phyloP scores from a whole-genome alignment of 169 alveolate species.

The Plasmodium vivax region DNA sequence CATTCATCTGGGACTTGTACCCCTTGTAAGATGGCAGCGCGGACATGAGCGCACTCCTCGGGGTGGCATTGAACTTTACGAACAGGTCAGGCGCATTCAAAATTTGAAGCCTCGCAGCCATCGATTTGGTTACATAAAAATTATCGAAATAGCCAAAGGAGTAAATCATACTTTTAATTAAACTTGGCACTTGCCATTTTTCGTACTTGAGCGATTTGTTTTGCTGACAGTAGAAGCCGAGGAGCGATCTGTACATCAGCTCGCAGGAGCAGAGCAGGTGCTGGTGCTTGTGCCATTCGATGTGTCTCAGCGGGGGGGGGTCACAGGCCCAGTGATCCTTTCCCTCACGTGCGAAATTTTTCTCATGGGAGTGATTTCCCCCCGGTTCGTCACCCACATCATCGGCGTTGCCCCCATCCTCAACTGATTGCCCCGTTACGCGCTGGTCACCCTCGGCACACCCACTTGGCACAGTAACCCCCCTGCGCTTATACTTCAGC shows the following conservation, averaged over 20 bases:
- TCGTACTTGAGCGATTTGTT: constrained; percentile 43
- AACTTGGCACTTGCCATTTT: constrained; percentile 75
- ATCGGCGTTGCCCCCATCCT: not conserved
- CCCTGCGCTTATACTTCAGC: constrained; percentile 30
- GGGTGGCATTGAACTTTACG: constrained; percentile 57
- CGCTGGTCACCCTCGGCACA: not conserved
- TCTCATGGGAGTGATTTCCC: not conserved
- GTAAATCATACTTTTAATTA: constrained; percentile 60
- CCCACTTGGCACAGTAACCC: not conserved
- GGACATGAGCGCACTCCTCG: constrained; percentile 49
- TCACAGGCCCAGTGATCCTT: not conserved
- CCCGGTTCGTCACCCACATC: not conserved
- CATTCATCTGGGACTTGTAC: constrained; percentile 26
- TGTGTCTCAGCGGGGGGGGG: constrained; percentile 24
- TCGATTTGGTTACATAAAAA: constrained; percentile 63
- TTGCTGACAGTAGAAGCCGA: constrained; percentile 66
- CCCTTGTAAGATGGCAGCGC: constrained; percentile 71
- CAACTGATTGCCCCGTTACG: not conserved
- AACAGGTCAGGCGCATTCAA: constrained; percentile 62
- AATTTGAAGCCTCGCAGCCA: constrained; percentile 75
- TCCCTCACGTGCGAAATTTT: not conserved
- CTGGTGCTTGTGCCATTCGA: constrained; percentile 57
- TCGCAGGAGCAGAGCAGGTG: constrained; percentile 63
- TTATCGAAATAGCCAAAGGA: constrained; percentile 72
- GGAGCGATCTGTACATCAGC: constrained; percentile 72